Evolutionary conservation across 1,139 yeast species (phyloP).

Genomic region (Debaryomyces sp.): DNA sequence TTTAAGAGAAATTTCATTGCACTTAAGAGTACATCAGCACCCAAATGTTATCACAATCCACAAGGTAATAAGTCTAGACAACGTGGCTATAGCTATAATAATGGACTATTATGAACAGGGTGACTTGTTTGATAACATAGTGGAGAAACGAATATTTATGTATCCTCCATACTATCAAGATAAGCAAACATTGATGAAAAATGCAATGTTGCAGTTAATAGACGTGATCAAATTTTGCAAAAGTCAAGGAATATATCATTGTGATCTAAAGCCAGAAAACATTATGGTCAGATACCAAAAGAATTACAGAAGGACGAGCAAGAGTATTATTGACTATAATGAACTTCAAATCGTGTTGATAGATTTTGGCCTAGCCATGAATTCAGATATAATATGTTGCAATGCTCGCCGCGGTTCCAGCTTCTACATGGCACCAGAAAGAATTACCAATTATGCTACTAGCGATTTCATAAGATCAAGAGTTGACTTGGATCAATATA

Average conservation of each 20-base stretch:
- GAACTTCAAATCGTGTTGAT: slow-evolving; percentile 67
- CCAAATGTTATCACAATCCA: slow-evolving; percentile 77
- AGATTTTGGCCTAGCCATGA: slow-evolving; percentile 85
- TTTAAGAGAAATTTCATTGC: slow-evolving; percentile 71
- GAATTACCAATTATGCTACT: slow-evolving; percentile 55
- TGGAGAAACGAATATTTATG: slow-evolving; percentile 61
- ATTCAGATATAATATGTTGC: slow-evolving; percentile 58
- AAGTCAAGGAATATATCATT: slow-evolving; percentile 69
- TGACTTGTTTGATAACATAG: slow-evolving; percentile 80
- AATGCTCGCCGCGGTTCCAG: slow-evolving; percentile 85
- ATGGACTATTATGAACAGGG: slow-evolving; percentile 87
- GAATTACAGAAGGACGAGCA: slow-evolving; percentile 23
- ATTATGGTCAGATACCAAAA: slow-evolving; percentile 55
- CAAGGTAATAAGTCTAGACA: slow-evolving; percentile 60
- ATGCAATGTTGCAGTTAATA: slow-evolving; percentile 73
- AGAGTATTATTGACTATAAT: slow-evolving; percentile 44
- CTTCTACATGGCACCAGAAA: slow-evolving; percentile 93
- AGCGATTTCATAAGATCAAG: slow-evolving; percentile 29
- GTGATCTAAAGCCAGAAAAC: slow-evolving; percentile 92
- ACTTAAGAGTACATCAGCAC: slow-evolving; percentile 73
- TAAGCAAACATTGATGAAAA: slow-evolving; percentile 54
- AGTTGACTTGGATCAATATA: slow-evolving; percentile 33
- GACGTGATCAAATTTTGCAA: slow-evolving; percentile 77
- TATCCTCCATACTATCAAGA: slow-evolving; percentile 39
- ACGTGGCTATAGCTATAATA: slow-evolving; percentile 63